Evolutionary conservation across 1,284 basidiomycete genomes (phyloP).

Genomic region (Ceratobasidium sp.): DNA sequence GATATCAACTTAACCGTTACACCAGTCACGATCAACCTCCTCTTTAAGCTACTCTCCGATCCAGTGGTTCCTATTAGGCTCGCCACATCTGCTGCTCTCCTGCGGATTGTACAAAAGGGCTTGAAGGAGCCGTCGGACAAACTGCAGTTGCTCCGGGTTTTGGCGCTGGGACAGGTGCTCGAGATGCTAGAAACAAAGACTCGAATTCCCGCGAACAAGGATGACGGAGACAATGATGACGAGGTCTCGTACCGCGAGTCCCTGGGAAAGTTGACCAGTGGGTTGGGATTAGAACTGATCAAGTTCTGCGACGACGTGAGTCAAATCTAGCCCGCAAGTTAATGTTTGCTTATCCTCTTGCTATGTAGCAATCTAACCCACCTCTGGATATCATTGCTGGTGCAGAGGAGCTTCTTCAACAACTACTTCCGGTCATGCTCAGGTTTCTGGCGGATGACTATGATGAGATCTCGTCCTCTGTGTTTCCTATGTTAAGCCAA

Average conservation of each 20-base stretch:
- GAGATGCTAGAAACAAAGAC: slow-evolving; percentile 85
- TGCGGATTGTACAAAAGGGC: slow-evolving; percentile 90
- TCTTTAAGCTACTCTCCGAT: slow-evolving; percentile 90
- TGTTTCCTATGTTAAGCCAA: slow-evolving; percentile 83
- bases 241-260: slow-evolving; percentile 91
- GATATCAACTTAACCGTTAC: slow-evolving; percentile 97
- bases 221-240: slow-evolving; percentile 70
- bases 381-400: slow-evolving; percentile 70
- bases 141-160: slow-evolving; percentile 88
- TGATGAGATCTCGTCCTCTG: slow-evolving; percentile 86
- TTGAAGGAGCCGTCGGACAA: slow-evolving; percentile 94
- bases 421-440: slow-evolving; percentile 84
- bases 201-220: slow-evolving; percentile 72
- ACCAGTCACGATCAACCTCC: slow-evolving; percentile 85
- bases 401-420: slow-evolving; percentile 75
- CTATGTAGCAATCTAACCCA: slow-evolving; percentile 24
- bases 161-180: slow-evolving; percentile 86
- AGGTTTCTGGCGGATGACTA: slow-evolving; percentile 91
- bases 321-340: slow-evolving; percentile 48
- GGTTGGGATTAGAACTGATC: slow-evolving; percentile 84
- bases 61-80: slow-evolving; percentile 82
- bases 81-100: slow-evolving; percentile 83
- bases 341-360: neutral
- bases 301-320: slow-evolving; percentile 85
- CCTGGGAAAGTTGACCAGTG: slow-evolving; percentile 87